phyloP scores from a whole-genome alignment of 1,139 yeast species.

The Kodamaea derodonti region DNA sequence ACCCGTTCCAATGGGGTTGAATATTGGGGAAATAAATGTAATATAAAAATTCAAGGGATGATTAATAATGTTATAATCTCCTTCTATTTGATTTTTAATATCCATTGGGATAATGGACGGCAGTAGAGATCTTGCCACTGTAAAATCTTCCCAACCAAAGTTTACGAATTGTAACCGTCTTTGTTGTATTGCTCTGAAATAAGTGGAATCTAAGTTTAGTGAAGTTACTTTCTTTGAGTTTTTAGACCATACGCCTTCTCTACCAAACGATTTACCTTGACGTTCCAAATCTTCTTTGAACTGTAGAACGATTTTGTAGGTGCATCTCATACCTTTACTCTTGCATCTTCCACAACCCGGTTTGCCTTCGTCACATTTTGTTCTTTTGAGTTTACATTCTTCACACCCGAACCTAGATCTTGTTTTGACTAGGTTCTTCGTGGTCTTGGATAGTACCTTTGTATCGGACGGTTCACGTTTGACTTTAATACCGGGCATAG shows the following conservation, averaged over 20 bases:
- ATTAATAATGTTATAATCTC: constrained; percentile 14
- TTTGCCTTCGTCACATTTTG: constrained; percentile 44
- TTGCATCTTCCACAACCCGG: constrained; percentile 39
- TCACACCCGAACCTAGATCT: constrained; percentile 15
- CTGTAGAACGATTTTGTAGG: constrained; percentile 18
- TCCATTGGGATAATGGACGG: constrained; percentile 22
- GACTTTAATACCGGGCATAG: not conserved
- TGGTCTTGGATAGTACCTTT: not conserved
- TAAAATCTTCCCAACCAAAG: constrained; percentile 14
- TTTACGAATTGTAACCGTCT: constrained; percentile 19
- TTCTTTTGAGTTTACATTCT: constrained; percentile 16
- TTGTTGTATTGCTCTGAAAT: constrained; percentile 11
- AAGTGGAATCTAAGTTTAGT: constrained; percentile 1
- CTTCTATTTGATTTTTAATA: constrained; percentile 12
- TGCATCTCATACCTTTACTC: constrained; percentile 26
- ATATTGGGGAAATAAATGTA: constrained; percentile 25
- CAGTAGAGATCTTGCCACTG: constrained; percentile 10
- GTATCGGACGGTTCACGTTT: not conserved
- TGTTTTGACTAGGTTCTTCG: not conserved
- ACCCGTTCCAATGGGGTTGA: constrained; percentile 21
- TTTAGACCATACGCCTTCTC: constrained; percentile 30
- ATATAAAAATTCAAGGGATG: constrained; percentile 26
- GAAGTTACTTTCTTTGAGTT: constrained; percentile 8
- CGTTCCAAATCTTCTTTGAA: constrained; percentile 29
- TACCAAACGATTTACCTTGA: constrained; percentile 27